Evolutionary conservation across 2,329 filamentous ascomycete species (phyloP), one percentile per base, ranked within the genome.

Genomic region (Polychaeton citri): DNA sequence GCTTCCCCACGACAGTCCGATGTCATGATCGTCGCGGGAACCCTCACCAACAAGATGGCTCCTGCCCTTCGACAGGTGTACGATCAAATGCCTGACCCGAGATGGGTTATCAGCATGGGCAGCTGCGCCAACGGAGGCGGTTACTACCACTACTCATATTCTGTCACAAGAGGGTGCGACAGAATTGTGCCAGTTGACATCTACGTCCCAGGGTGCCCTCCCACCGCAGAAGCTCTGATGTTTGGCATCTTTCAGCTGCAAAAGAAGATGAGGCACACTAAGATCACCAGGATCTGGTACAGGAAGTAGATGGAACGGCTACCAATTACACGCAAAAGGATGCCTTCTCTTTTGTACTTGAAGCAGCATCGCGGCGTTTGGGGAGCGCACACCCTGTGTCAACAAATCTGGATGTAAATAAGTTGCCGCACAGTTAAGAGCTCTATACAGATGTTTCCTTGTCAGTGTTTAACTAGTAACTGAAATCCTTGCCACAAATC

Each of bases 31-130:
- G 85, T 93, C 16, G 84, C 85, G 18, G 85, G 85, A 33, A 93
- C 85, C n/a, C 71, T 93, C 40, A 88, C 83, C 45, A 93, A 93
- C 71, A 93, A 93, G 68, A 93, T 93, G 85, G 84, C 83, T 0
- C 83, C 85, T 2, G 85, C 85, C 19, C 66, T 93, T 49, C 71
- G 85, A 56, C 82, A 88, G 62, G 79, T 90, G 40, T 93, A 92
- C 65, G 85, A 93, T 60, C 85, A 92, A 66, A 92, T 92, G 84
- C 83, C 84, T 21, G 84, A 92, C 21, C 84, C 84, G 13, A 72
- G 79, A 53, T 92, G 84, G 83, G 83, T 86, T 20, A 71, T 79
- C 53, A 79, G 73, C 49, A 86, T 87, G 81, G 81, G 81, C n/a
- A 80, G 74, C 50, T 87, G 81, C 57, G 81, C 81, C 43, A 86